Evolutionary conservation across 371 early-diverging fungal species (phyloP), one percentile per base, ranked within the genome.

Genomic region (Blastocladiella emersonii): DNA sequence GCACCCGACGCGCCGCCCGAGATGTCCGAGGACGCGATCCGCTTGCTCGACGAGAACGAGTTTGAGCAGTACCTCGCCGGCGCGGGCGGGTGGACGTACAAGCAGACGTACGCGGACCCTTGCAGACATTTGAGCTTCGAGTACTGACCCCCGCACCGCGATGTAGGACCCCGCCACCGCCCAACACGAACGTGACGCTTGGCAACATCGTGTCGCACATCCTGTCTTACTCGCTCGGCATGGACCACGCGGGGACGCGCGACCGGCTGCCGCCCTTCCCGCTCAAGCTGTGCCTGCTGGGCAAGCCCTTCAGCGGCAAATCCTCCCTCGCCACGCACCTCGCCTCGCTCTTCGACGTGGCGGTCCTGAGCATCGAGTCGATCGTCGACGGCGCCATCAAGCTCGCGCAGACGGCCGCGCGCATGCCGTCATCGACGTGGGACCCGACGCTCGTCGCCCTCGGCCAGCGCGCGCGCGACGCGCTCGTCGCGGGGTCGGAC

Each of bases 231-330:
- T 34, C 37, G 13, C 57, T 36, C 10, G 10, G 8, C 21, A 13
- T 23, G 21, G 57, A 57, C 12, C 37, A 10, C 13, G 12, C 21
- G 13, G 23, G 36, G n/a, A 12, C 37, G 36, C 34, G 21, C 13
- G 37, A 57, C 34, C 36, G 25, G 43, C 35, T 78, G 1, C 76
- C 78, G 10, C n/a, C 66, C 1, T 72, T 72, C 5, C 78, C 78
- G 21, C 51, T 80, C 25, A 60, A 66, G 21, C 35, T 81, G 21
- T 69, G 70, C 5, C 35, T 81, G 23, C 63, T 81, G 15, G 81
- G 81, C 39, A 79, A 79, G 56, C 63, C 65, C 8, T 78, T 73
- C 56, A 62, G 73, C 21, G 81, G 81, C 8, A 78, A 79, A 65
- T 23, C 64, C 34, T 71, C 74, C 5, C n/a, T 73, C 7, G 76